Evolutionary conservation across 805 yeast species (phyloP), one percentile per base, ranked within the genome.

Genomic region (Hanseniaspora vineae): DNA sequence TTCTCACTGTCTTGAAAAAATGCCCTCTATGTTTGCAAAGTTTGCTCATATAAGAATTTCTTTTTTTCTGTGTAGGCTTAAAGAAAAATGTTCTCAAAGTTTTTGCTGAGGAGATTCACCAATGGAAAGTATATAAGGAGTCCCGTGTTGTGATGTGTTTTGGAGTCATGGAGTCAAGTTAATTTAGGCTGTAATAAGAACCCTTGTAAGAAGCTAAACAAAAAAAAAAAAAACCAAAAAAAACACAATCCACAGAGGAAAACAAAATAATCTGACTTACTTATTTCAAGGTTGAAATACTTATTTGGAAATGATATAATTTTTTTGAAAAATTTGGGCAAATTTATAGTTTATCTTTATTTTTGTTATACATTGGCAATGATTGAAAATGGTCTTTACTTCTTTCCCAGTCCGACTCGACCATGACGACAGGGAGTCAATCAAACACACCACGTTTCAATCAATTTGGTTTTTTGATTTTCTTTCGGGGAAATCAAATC

Each of bases 321-420:
- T 11, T 39, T 9, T 39, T 39, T n/a, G 14, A 14, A 17, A 14
- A 39, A 14, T 39, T 15, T 23, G 29, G 8, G 8, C 29, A 23
- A 23, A 4, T 4, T 23, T 23, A 5, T 23, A 8, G 29, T 23
- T 23, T 4, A 23, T 23, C 4, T 23, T 23, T 23, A 8, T 23
- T 23, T 23, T 23, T 4, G 29, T 23, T 6, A 33, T 13, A 33
- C 14, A 33, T 33, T 58, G 63, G 66, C 68, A 55, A 50, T 65
- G 74, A 70, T 40, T 69, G 74, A 70, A 57, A 67, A 59, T 64
- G 73, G 68, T 68, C 84, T 77, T 77, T 71, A 68, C 88, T 82
- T 83, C 89, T 82, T 83, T 83, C 89, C 88, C 84, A 77, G 85
- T 81, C 85, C 75, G 85, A 78, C 69, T 77, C 89, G 92, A 83